Base-by-base conservation (phyloP, 331 rosid species). In the Quercus phellos region DNA sequence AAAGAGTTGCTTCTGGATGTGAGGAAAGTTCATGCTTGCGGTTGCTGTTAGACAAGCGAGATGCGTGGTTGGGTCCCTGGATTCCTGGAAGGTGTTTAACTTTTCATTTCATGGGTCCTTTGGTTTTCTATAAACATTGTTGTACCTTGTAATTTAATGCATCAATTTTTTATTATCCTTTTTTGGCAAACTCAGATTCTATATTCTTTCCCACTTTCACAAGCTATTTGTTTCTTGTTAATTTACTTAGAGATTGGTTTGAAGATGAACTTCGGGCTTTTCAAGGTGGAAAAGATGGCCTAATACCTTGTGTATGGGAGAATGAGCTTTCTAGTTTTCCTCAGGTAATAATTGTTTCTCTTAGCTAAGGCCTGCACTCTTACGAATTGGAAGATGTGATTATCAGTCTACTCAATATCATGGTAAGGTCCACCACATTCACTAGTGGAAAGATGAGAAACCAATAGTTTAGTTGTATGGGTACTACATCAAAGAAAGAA, bases 11-110 rank as follows among this genome's bases (percentile, higher is more conserved):
- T 79, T 83, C 87, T 85, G 97, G 95, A 77, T 88, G 89, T 60
- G 97, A 90, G 74, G 99, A 94, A 80, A 94, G 99, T 81, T 90
- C 97, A 6, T 94, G 99, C 90, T 87, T 92, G 93, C 87, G 97
- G 93, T 84, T 81, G 85, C 88, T 94, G 82, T 85, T 92, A 83
- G 98, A 94, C 88, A 94, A 88, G 86, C 88, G 97, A 86, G 99
- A 94, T 86, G 95, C 99, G 67, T 94, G 97, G 97, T 82, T 94
- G 92, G 99, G 99, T 81, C 99, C 99, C 70, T 94, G 99, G 99
- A 86, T 89, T 83, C 99, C 99, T 72, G 99, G 99, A 90, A 94
- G 99, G 99, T 94, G 67, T 72, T 50, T 82, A 58, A 35, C 68
- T 75, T 69, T 76, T 76, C 64, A 81, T 38, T 82, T 51, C 74